phyloP scores from a whole-genome alignment of 2,329 filamentous ascomycete species.

The Macrophomina phaseolina region DNA sequence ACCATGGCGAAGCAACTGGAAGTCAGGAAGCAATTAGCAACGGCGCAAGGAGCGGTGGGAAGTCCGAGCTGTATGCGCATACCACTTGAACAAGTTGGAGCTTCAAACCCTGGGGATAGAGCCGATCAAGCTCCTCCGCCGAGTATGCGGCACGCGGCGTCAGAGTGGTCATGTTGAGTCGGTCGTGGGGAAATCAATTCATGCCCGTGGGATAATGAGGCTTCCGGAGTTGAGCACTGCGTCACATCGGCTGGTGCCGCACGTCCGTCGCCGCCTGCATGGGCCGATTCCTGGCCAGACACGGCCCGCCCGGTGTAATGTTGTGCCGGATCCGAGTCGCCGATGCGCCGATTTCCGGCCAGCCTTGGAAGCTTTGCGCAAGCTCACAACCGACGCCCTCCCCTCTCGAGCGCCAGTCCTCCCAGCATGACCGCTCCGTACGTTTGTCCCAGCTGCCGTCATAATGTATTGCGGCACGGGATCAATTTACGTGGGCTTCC shows the following conservation, averaged over 20 bases:
- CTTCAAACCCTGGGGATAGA: conserved; percentile 82
- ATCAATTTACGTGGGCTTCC: neutral
- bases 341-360: conserved; percentile 15
- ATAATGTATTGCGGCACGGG: conserved; percentile 8
- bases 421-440: conserved; percentile 23
- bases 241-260: neutral
- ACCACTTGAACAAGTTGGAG: conserved; percentile 89
- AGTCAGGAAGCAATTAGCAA: conserved; percentile 10
- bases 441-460: conserved; percentile 26
- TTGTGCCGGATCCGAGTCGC: conserved; percentile 4
- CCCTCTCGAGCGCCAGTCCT: neutral
- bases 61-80: conserved; percentile 27
- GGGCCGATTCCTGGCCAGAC: neutral
- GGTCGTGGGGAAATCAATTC: neutral
- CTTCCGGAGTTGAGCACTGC: neutral
- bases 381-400: neutral
- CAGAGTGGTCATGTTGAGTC: conserved; percentile 76
- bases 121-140: conserved; percentile 74
- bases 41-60: neutral
- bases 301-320: neutral
- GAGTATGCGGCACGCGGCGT: conserved; percentile 77
- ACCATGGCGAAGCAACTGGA: conserved; percentile 50
- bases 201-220: neutral
- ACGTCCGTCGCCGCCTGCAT: neutral
- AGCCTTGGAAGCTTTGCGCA: conserved; percentile 8